Conservation (phyloP, 2,329 filamentous ascomycete genomes). For the Stachybotrys chartarum region DNA sequence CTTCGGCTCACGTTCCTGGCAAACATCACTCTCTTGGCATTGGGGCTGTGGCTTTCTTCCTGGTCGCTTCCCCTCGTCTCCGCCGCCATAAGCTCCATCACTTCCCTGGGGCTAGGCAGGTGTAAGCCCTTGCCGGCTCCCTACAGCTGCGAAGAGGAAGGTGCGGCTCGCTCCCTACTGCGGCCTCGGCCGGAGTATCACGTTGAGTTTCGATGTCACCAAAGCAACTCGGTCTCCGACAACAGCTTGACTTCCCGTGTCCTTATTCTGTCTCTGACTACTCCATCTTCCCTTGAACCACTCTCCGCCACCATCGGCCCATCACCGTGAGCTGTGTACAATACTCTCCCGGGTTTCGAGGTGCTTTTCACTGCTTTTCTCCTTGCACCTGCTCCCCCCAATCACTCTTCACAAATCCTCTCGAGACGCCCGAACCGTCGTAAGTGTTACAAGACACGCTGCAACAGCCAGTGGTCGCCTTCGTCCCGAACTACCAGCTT, state of each 20-base stretch:
- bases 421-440: neutral
- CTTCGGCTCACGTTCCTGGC: neutral
- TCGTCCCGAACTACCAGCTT: too few relatives aligned
- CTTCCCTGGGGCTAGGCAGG: neutral
- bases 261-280: too few relatives aligned
- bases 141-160: neutral
- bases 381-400: too few relatives aligned
- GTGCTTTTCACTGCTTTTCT: too few relatives aligned
- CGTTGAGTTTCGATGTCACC: neutral
- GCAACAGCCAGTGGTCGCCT: neutral
- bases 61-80: too few relatives aligned
- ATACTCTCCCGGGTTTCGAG: too few relatives aligned
- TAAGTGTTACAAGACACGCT: neutral
- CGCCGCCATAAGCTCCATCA: neutral
- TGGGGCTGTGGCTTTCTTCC: too few relatives aligned
- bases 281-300: too few relatives aligned
- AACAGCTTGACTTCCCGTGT: neutral
- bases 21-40: too few relatives aligned
- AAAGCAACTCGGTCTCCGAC: neutral
- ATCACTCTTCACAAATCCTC: neutral
- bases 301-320: too few relatives aligned
- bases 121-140: neutral
- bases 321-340: too few relatives aligned
- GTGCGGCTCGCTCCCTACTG: neutral
- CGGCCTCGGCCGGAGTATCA: neutral